Evolutionary conservation across 371 early-diverging fungal species (phyloP).

Genomic region (Mucor circinelloides): DNA sequence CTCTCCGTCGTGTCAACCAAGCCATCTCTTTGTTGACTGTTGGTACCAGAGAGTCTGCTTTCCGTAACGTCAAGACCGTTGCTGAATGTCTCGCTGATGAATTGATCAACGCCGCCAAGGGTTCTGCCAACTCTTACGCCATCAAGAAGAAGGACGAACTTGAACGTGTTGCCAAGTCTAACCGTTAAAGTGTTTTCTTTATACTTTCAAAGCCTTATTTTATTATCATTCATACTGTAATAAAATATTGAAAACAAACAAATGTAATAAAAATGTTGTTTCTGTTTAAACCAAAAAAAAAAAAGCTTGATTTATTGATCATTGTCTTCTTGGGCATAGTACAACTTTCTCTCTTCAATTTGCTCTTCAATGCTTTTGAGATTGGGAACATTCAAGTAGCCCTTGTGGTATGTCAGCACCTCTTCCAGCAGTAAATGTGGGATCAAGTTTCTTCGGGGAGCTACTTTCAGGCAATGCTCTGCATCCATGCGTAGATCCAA

Average conservation of each 20-base stretch:
- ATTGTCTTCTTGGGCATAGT: conserved; percentile 55
- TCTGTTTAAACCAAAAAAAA: not conserved
- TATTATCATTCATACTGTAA: too few relatives aligned
- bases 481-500: conserved; percentile 88
- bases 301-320: conserved; percentile 2
- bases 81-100: conserved; percentile 99
- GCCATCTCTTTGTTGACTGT: conserved; percentile 96
- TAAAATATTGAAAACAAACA: too few relatives aligned
- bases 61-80: conserved; percentile 37
- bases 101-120: conserved; percentile 99
- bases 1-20: conserved; percentile 99
- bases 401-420: conserved; percentile 44
- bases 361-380: conserved; percentile 46
- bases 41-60: conserved; percentile 68
- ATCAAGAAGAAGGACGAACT: conserved; percentile 99
- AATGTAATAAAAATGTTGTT: not conserved
- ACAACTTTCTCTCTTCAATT: conserved; percentile 49
- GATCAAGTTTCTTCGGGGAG: conserved; percentile 62
- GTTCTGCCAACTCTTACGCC: conserved; percentile 98
- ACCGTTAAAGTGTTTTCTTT: too few relatives aligned
- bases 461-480: conserved; percentile 87
- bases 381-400: conserved; percentile 49
- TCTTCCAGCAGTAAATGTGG: conserved; percentile 51
- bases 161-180: conserved; percentile 70
- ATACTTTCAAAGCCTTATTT: too few relatives aligned